Evolutionary conservation across 2,329 filamentous ascomycete species (phyloP).

Genomic region (Rutstroemia sp.): DNA sequence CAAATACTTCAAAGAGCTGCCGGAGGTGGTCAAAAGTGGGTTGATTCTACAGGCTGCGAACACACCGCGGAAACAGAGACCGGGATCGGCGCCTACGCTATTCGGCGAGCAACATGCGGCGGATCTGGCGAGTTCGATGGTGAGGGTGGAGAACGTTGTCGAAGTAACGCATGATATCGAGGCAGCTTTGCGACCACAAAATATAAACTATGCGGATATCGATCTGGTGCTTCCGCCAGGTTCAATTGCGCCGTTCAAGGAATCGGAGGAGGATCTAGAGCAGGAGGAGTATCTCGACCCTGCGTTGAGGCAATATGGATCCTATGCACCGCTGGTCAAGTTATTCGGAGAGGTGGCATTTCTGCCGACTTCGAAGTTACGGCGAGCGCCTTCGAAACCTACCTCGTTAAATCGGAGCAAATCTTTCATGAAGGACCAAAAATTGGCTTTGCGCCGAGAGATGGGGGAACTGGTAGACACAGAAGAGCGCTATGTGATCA

Average conservation of each 20-base stretch:
- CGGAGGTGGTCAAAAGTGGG: constrained; percentile 64
- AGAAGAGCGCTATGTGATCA: constrained; percentile 86
- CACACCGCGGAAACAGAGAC: constrained; percentile 40
- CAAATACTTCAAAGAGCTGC: constrained; percentile 76
- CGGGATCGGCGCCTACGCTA: constrained; percentile 64
- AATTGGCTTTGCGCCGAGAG: constrained; percentile 77
- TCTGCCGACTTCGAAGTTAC: constrained; percentile 75
- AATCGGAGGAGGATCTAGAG: constrained; percentile 51
- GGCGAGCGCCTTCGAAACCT: constrained; percentile 80
- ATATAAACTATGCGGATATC: constrained; percentile 76
- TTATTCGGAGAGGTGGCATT: constrained; percentile 80
- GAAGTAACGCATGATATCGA: constrained; percentile 69
- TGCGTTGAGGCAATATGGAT: constrained; percentile 62
- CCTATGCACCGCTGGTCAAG: constrained; percentile 69
- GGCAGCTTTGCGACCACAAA: constrained; percentile 71
- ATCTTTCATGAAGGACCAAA: constrained; percentile 73
- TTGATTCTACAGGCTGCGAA: constrained; percentile 46
- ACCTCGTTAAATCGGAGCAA: constrained; percentile 71
- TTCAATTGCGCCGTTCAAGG: constrained; percentile 56
- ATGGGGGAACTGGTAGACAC: constrained; percentile 88
- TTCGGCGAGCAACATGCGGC: constrained; percentile 93
- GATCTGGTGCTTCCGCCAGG: constrained; percentile 80
- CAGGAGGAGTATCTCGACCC: constrained; percentile 61
- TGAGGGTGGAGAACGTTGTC: constrained; percentile 66
- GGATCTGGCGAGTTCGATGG: constrained; percentile 79